Evolutionary conservation across 257 asterid species (phyloP), one percentile per base, ranked within the genome.

Genomic region (Schizonepeta tenuifolia): DNA sequence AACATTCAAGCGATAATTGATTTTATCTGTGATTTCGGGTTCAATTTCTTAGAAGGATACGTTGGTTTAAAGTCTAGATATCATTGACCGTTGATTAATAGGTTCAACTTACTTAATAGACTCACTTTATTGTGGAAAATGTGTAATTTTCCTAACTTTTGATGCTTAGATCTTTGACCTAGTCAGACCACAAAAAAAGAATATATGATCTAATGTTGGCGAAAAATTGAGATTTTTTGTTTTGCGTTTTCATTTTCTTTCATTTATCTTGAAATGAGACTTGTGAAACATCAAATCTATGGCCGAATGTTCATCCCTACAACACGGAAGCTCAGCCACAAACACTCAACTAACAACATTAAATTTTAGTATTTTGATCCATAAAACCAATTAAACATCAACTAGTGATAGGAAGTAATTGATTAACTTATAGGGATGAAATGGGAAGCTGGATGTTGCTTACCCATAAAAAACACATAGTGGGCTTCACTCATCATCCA

Each of bases 91-190:
- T 28, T 5, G 5, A 14, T 56, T 2, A 28, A 28, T 31, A 31
- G 0, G 40, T 12, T 14, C 41, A 57, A 26, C 40, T 57, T 57
- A 2, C n/a, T n/a, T n/a, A 33, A 28, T 31, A n/a, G 22, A 58
- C 65, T 31, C 22, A 14, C 24, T 58, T 26, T 28, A 58, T 26
- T 26, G 12, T 57, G 64, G 59, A 53, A 53, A 21, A 8, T n/a
- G 33, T 20, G 31, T 9, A 9, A 10, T 22, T 21, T 9, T 18
- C 12, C 1, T 11, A 8, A 5, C n/a, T 54, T 8, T 51, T 20
- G 6, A 53, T 53, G 61, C 11, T 55, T 55, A 11, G n/a, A 28
- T 55, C 61, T 55, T 55, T 6, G 62, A 55, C 62, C 62, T 55
- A 28, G 20, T 24, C 62, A 22, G 1, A 5, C 38, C 62, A 56